Evolutionary conservation across 2,329 filamentous ascomycete species (phyloP), one percentile per base, ranked within the genome.

Genomic region (Paracorniculantispora psalliotae): DNA sequence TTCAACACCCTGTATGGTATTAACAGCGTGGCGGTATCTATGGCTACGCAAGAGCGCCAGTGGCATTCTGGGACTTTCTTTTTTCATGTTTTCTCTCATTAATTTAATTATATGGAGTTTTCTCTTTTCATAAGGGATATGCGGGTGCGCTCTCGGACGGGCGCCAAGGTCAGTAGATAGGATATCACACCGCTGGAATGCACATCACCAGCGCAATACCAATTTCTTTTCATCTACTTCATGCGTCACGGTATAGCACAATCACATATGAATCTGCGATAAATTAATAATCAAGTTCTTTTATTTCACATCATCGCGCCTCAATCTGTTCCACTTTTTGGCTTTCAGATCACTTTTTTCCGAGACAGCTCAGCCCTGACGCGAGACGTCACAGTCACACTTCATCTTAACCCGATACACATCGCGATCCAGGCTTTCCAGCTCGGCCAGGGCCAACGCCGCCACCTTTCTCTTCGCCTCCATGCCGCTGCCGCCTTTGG

Each of bases 401-500:
- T 75, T 75, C 67, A 83, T 90, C 63, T 71, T 74, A 55, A 69
- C 69, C 62, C 82, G 78, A 61, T 89, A 96, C 57, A 87, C 81
- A 9, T 77, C 77, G 7, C 77, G 71, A 3, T 66, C 67, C 66
- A 85, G 71, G 0, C 65, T 71, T 51, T 77, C 67, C 35, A 88
- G 61, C 59, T 70, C 68, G 3, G 74, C 70, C 53, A 89, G 63
- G 1, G 86, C 86, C 62, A 76, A 75, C 63, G 85, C 82, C 13
- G 88, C 86, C 1, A 83, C 88, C 13, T 78, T 78, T 4, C 89
- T 72, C 72, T 92, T 92, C 0, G 90, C 91, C 72, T 92, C 89
- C 49, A 89, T 80, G 0, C 83, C 82, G 53, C 86, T 91, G 63
- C 79, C 82, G 1, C 83, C 83, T 37, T 79, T 76, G 1, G 79